phyloP scores from a whole-genome alignment of 495 filamentous ascomycete genomes.

The Lichina pygmaea region DNA sequence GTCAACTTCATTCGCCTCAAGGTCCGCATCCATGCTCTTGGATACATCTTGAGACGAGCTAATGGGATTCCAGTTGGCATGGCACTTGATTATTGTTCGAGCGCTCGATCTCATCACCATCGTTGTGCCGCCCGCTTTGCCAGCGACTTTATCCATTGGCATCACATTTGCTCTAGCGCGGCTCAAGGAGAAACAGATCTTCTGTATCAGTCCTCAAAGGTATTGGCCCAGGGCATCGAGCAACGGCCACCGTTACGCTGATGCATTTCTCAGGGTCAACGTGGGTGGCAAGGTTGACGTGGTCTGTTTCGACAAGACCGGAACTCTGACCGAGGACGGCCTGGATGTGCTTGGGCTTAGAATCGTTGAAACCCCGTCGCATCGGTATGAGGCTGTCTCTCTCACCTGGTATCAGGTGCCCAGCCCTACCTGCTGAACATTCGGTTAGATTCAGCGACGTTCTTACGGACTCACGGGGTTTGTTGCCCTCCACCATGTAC shows the following conservation, averaged over 20 bases:
- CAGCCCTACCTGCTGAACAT: not conserved
- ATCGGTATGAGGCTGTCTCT: conserved; percentile 13
- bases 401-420: not conserved
- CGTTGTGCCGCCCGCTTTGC: conserved; percentile 88
- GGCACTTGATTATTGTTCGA: conserved; percentile 72
- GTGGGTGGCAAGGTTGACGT: conserved; percentile 89
- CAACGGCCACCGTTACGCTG: not conserved
- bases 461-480: conserved; percentile 21
- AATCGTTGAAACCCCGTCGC: conserved; percentile 34
- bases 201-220: conserved; percentile 90
- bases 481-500: conserved; percentile 27
- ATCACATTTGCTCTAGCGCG: conserved; percentile 82
- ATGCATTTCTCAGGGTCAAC: conserved; percentile 33
- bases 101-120: conserved; percentile 94
- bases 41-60: not conserved
- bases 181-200: conserved; percentile 68
- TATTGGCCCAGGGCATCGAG: conserved; percentile 6
- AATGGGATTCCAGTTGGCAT: conserved; percentile 27
- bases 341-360: conserved; percentile 80
- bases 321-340: conserved; percentile 90
- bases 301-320: conserved; percentile 96
- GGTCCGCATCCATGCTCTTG: conserved; percentile 13
- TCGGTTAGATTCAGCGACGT: conserved; percentile 31
- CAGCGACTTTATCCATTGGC: conserved; percentile 86
- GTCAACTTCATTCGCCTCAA: conserved; percentile 73